These are phyloP conservation scores for Fusarium devonianum DNA, from an alignment of 2,329 filamentous ascomycete species.

Conservation along the genomic window DNA sequence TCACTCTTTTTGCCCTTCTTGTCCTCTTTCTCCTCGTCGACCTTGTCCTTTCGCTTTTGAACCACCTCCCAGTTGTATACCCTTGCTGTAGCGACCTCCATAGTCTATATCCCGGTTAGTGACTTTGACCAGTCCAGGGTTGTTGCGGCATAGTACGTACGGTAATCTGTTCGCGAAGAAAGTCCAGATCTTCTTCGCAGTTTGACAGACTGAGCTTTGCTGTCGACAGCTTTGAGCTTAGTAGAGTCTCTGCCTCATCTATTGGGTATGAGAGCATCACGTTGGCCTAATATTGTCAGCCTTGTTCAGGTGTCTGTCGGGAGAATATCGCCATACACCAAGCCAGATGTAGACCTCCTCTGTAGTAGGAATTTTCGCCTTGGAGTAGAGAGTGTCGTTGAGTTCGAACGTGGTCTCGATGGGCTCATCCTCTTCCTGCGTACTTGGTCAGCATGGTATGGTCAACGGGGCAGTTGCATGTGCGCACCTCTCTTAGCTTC, in stretches of 20 bases:
- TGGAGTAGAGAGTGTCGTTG: conserved; percentile 94
- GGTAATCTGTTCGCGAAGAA: conserved; percentile 94
- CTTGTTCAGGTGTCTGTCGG: neutral
- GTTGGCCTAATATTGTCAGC: conserved; percentile 71
- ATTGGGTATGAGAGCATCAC: conserved; percentile 97
- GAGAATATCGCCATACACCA: conserved; percentile 65
- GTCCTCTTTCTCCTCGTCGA: conserved; percentile 61
- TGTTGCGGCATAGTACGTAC: conserved; percentile 57
- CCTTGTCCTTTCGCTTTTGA: conserved; percentile 90
- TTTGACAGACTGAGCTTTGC: conserved; percentile 83
- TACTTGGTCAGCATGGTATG: conserved; percentile 28
- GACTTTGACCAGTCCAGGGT: conserved; percentile 1
- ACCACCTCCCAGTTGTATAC: conserved; percentile 99
- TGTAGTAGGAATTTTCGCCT: conserved; percentile 80
- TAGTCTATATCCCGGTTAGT: conserved; percentile 66
- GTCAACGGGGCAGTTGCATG: neutral
- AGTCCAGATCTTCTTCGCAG: conserved; percentile 96
- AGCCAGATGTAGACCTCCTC: conserved; percentile 97
- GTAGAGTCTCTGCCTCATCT: conserved; percentile 80
- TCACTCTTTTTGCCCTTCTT: conserved; percentile 51
- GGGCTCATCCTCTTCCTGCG: conserved; percentile 64
- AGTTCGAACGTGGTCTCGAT: conserved; percentile 95
- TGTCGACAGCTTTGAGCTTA: conserved; percentile 77
- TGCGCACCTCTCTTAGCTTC: conserved; percentile 72
- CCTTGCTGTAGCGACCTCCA: conserved; percentile 93